Evolutionary conservation across 164 flowering plant species (phyloP).

Genomic region (Aristolochia contorta): DNA sequence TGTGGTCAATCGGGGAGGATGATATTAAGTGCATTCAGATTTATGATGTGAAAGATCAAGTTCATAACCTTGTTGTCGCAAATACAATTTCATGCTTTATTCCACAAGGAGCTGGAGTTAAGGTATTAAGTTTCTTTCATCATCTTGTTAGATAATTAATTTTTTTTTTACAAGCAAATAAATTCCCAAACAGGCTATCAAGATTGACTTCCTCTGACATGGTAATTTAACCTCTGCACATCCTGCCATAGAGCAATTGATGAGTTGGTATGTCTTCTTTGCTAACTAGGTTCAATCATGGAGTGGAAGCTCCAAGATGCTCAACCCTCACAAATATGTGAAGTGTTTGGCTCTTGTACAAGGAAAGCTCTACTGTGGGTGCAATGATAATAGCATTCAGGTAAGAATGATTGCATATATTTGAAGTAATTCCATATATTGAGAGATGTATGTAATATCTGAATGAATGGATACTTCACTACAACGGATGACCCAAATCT

Average conservation of each 20-base stretch:
- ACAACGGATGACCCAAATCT: no score
- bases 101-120: constrained; percentile 73
- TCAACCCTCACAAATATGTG: constrained; percentile 43
- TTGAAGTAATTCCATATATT: not conserved
- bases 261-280: not conserved
- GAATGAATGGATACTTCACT: no score
- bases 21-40: constrained; percentile 45
- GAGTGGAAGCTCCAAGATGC: constrained; percentile 54
- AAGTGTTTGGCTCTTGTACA: constrained; percentile 56
- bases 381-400: constrained; percentile 69
- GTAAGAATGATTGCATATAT: constrained; percentile 16
- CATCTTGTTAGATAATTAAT: not conserved
- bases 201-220: not conserved
- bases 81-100: constrained; percentile 59
- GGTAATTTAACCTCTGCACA: not conserved
- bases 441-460: not conserved
- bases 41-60: constrained; percentile 68
- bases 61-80: constrained; percentile 48
- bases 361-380: constrained; percentile 70
- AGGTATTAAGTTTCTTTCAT: constrained; percentile 29
- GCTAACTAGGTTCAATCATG: constrained; percentile 53
- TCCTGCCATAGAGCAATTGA: not conserved
- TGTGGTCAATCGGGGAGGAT: constrained; percentile 51
- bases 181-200: not conserved
- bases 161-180: not conserved